phyloP scores from a whole-genome alignment of 345 rosid genomes.

The Linum usitatissimum region DNA sequence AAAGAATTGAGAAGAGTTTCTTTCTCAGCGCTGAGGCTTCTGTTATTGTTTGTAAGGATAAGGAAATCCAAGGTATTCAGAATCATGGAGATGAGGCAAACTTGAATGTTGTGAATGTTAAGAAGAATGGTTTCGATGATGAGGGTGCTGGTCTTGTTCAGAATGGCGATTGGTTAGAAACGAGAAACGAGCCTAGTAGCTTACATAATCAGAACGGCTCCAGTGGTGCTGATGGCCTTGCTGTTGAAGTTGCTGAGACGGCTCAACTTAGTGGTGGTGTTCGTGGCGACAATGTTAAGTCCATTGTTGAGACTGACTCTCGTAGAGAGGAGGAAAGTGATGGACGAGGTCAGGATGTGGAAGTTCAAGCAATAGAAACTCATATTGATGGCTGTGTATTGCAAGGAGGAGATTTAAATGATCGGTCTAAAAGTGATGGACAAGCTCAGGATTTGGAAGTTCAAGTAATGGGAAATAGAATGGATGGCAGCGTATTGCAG shows the following conservation, averaged over 20 bases:
- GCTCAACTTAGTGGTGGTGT: slow-evolving; percentile 7
- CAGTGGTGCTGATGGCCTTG: slow-evolving; percentile 2
- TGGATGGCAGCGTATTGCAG: slow-evolving; percentile 2
- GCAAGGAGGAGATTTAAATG: neutral
- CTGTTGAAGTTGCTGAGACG: slow-evolving; percentile 9
- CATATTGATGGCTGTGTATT: neutral
- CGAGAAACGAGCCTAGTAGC: slow-evolving; percentile 10
- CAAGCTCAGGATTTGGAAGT: neutral
- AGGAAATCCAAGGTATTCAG: slow-evolving; percentile 1
- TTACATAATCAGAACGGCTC: slow-evolving; percentile 8
- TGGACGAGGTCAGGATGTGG: neutral
- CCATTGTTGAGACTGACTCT: slow-evolving; percentile 5
- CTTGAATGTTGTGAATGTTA: neutral
- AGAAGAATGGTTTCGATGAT: slow-evolving; percentile 3
- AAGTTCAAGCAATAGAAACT: slow-evolving; percentile 9
- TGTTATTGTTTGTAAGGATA: slow-evolving; percentile 11
- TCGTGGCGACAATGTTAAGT: neutral
- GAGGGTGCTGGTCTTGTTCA: slow-evolving; percentile 14
- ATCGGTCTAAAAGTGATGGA: neutral
- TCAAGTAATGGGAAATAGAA: slow-evolving; percentile 1
- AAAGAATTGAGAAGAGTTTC: slow-evolving; percentile 28
- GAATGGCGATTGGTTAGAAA: slow-evolving; percentile 7
- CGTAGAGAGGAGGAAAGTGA: slow-evolving; percentile 12
- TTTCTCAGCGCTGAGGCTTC: slow-evolving; percentile 48
- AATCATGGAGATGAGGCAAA: slow-evolving; percentile 4